Percentiles rank a stretch among this genome's conserved stretches.
phyloP scores from a whole-genome alignment of 2,329 filamentous ascomycete genomes.

The Sphaerulina vaccinii region DNA sequence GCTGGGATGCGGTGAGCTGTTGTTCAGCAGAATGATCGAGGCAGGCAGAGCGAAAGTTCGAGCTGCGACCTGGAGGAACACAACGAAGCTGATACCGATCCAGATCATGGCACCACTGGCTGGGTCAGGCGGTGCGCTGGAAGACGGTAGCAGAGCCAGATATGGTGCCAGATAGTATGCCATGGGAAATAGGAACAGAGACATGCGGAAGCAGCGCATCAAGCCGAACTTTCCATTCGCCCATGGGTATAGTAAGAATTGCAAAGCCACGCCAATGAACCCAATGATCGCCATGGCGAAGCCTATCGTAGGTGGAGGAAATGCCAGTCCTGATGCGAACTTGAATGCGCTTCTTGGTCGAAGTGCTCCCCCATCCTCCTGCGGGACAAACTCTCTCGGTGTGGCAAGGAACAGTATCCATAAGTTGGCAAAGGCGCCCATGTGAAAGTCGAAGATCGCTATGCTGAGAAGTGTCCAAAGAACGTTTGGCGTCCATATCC shows the following conservation, averaged over 20 bases:
- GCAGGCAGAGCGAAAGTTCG: conserved; percentile 66
- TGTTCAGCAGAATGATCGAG: conserved; percentile 58
- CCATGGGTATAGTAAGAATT: conserved; percentile 68
- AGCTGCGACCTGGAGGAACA: conserved; percentile 68
- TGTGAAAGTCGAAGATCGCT: conserved; percentile 69
- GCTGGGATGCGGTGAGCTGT: conserved; percentile 55
- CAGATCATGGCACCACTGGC: conserved; percentile 60
- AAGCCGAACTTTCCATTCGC: conserved; percentile 68
- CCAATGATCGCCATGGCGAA: conserved; percentile 75
- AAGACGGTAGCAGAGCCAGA: conserved; percentile 64
- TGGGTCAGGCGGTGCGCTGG: conserved; percentile 48
- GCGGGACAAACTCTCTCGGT: conserved; percentile 51
- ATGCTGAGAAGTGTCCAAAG: conserved; percentile 61
- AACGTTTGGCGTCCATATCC: conserved; percentile 56
- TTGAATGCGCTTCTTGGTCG: conserved; percentile 48
- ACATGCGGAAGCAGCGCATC: conserved; percentile 65
- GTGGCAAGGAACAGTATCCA: conserved; percentile 77
- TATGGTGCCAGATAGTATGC: conserved; percentile 70
- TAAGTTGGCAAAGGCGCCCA: conserved; percentile 73
- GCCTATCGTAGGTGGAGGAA: conserved; percentile 70
- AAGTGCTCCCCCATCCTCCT: conserved; percentile 33
- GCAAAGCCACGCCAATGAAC: conserved; percentile 69
- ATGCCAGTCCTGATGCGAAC: conserved; percentile 72
- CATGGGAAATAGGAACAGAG: conserved; percentile 67
- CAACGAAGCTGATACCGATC: conserved; percentile 62